Evolutionary conservation across 2,329 filamentous ascomycete species (phyloP), one percentile per base, ranked within the genome.

Genomic region (Boeremia lycopersici): DNA sequence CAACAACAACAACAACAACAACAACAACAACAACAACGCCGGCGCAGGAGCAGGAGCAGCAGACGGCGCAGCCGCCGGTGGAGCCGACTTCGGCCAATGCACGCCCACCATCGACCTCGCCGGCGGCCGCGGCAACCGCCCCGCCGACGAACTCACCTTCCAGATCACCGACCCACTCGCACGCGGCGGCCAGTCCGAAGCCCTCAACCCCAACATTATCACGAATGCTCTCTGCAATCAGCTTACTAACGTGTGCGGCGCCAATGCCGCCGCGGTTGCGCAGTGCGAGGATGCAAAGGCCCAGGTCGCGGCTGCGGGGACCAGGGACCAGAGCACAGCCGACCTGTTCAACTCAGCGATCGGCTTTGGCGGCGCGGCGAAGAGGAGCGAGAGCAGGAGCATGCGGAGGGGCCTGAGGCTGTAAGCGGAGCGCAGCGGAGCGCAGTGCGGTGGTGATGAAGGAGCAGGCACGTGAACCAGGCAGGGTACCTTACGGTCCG

Each of bases 171-270:
- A 89, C 69, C 76, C 84, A 8, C 75, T 83, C 15, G 82, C 88
- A 53, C 80, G 80, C 61, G 77, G 84, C 68, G 83, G 83, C 46
- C 86, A 89, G 74, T 75, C 85, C 65, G 87, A 89, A 69, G 86
- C 86, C 8, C 78, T 89, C 40, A 89, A 89, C 82, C 86, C 86
- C 52, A 84, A 84, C 77, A 89, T 89, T 79, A 89, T 89, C 78
- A 88, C 86, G 71, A 89, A 88, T 80, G 83, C 86, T 57, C 85
- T 89, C 72, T 86, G 84, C 74, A 86, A 89, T 74, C 85, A 89
- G 77, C 80, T 89, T 54, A 81, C 74, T 68, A 89, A 88, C 75
- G 84, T 86, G 33, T 89, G 87, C 75, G 76, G 78, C 34, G 86
- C 86, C 48, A 86, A 86, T 68, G 79, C 77, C 25, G 85, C 83